Base-by-base conservation (phyloP, 805 yeast genomes). In the Pichia membranifaciens region DNA sequence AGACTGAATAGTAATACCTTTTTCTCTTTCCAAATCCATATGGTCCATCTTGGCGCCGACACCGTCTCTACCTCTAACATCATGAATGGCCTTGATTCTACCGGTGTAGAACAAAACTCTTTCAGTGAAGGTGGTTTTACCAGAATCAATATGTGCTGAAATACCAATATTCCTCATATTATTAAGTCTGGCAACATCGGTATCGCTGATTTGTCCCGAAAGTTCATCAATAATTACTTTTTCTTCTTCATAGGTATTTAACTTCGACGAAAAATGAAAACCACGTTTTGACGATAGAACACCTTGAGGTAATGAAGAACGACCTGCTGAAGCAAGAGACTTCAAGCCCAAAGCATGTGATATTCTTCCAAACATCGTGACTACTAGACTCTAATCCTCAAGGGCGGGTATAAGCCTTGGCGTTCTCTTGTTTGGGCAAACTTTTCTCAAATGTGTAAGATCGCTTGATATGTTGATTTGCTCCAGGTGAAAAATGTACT, bases 31-130 rank as follows among this genome's bases (percentile, higher is more conserved):
- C 56, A 93, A 75, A 58, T 93, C 99, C 99, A 93, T 93, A 51
- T 90, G 91, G 68, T 93, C 99, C 99, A 93, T 93, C 71, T 90
- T 93, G 48, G 99, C 99, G 51, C 99, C 99, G 49, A 93, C 98
- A 56, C 89, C 83, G 66, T 93, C 99, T 60, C 93, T 81, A 41
- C 99, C 99, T 66, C 99, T 78, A 40, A 87, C 97, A 68, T 90
- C 98, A 62, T 90, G 98, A 60, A 90, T 91, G 25, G 96, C 95
- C 63, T 90, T 87, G 67, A 93, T 93, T 64, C 99, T 79, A 51
- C 99, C 99, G 2, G 99, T 93, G 66, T 93, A 93, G 70, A 79
- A 93, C 58, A 93, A 70, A 29, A 93, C 99, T 66, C 99, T 85
- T 70, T 93, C 99, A 15, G 98, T 93, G 69, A 93, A 93, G 0